Base-by-base conservation (phyloP, 176 grass and related monocot genomes). In the Eremochloa ophiuroides region DNA sequence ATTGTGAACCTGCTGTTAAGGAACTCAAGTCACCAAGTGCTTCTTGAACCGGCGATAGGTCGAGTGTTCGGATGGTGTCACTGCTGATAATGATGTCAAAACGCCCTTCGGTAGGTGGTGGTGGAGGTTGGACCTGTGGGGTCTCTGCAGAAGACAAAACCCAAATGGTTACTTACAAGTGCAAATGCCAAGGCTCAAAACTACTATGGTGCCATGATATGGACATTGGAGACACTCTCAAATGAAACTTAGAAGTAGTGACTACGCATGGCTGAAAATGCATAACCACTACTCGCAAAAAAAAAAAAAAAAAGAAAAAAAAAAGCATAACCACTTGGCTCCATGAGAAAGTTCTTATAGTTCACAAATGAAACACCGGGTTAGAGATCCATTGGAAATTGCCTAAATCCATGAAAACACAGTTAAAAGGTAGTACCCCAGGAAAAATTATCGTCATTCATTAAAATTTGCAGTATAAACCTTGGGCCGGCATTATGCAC, bases 61-160 rank as follows among this genome's bases (percentile, higher is more conserved):
- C 91, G 1, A 97, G 85, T 2, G 71, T 33, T 48, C 66, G 85
- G 67, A 97, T 82, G 53, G 56, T 74, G 66, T 91, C 85, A 0
- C 84, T 91, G 65, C 90, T 87, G 40, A 97, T 79, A 16, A 88
- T 43, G 10, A 97, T 85, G 62, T 97, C 91, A 7, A 90, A 60
- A 12, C 89, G 89, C 18, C 91, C 94, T 72, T 94, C 85, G 9
- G 89, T 90, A n/a, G 94, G 94, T 1, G 94, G 94, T 3, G 90
- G 66, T 6, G 94, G 91, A 62, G 89, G 89, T 61, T 90, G 71
- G 20, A 94, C 79, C 70, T 94, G 87, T 25, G 81, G 85, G 26
- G 53, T 34, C 7, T 86, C 93, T 93, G 63, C 48, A 59, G 31
- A 6, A 23, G 84, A 29, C 8, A n/a, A 10, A 28, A n/a, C n/a